Evolutionary conservation across 2,329 filamentous ascomycete genomes (phyloP), one percentile per base, ranked within the genome.

Genomic region (Colletotrichum noveboracense): DNA sequence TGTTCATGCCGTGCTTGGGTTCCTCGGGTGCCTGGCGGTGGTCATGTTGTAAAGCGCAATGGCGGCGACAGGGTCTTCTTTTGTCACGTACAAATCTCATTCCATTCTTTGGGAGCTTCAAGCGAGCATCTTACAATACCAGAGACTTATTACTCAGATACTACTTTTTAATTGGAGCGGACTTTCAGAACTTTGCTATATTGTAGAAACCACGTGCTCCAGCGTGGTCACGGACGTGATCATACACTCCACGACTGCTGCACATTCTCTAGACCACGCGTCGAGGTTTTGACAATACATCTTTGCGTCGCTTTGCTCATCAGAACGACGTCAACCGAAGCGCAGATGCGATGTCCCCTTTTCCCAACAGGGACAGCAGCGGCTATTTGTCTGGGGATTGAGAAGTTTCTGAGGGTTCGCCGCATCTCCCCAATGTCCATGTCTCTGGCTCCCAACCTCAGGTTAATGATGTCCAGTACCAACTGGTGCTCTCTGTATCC

Each of bases 1-100:
- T 21, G 79, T 12, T 71, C 76, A 76, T 9, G 79, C 72, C 13
- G 58, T 81, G 38, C 28, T 82, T 62, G 78, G 77, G 9, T 52
- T 74, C 21, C 9, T 77, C 9, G 77, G 78, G 14, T 78, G 69
- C 43, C 67, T 76, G 21, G 78, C 76, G 24, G 60, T 75, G 24
- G 38, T 78, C 9, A 71, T 77, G 56, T 48, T 67, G 34, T 78
- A 43, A 67, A 5, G 34, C 28, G 12, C 36, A 16, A 9, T 10
- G 36, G 38, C 18, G 36, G 38, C 18, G 9, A 4, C 38, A 12
- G 9, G 16, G 36, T 43, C 16, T 12, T 48, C n/a, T 48, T 48
- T 7, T 60, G 14, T 62, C 13, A 32, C 21, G 7, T 60, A 55
- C 26, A 34, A 21, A 21, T 30, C 30, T 61, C 6, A 24, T 62